Base-by-base conservation (phyloP, 2,329 filamentous ascomycete genomes). In the Alternaria gaisen region DNA sequence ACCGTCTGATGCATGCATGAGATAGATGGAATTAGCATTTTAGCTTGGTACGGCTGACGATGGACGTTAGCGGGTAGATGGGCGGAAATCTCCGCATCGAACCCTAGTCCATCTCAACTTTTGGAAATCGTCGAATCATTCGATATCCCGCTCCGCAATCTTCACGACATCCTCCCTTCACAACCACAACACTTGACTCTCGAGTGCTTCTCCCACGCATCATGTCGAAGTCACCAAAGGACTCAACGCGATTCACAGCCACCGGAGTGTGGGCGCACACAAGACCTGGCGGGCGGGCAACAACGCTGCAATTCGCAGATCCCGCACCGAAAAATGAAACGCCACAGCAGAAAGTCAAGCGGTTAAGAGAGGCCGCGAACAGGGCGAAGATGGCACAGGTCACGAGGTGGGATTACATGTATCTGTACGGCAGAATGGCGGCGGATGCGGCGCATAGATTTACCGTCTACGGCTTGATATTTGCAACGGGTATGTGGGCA, bases 231-330 rank as follows among this genome's bases (percentile, higher is more conserved):
- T 91, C 88, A 80, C 89, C 91, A 77, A 87, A 87, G 71, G 91
- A 94, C 78, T 91, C 92, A 68, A 95, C 92, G 72, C 89, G 91
- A 75, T 95, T 91, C 80, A 91, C 89, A 16, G 82, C 88, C 26
- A 90, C 88, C 18, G 87, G 85, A 62, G 88, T 88, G 36, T 91
- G 93, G 80, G 91, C 90, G 70, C 85, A 85, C 66, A 87, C 88
- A 68, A 91, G 91, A 76, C 79, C 84, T 42, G 78, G 77, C 56
- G 77, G 80, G 28, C 72, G 78, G 54, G 73, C 77, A 40, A 78
- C 80, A 32, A 77, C 75, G 40, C 78, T 82, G 63, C 73, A 75
- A 58, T 77, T 78, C 60, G 72, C 76, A 20, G 73, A 78, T 47
- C 75, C 80, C 46, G 79, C 81, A 55, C 80, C 80, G 30, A 74